Evolutionary conservation across 2,329 filamentous ascomycete genomes (phyloP), one percentile per base, ranked within the genome.

Genomic region (Colletotrichum nymphaeae): DNA sequence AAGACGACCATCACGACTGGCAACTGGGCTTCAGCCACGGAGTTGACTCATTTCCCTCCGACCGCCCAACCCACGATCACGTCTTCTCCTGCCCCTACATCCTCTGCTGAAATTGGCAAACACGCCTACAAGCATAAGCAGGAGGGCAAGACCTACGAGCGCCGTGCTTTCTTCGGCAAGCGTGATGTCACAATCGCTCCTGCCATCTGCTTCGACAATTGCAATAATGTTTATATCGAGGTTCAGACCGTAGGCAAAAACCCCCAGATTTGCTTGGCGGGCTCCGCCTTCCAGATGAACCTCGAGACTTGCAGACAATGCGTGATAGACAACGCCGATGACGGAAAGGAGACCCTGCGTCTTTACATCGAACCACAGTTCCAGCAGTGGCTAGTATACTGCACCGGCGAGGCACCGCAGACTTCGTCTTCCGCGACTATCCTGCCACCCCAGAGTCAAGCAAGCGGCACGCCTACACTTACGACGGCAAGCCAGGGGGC

Each of bases 1-100:
- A 77, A 80, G 11, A 85, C 81, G 0, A 89, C 87, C 1, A 81
- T 86, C 63, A 85, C 84, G 0, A 91, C 89, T 0, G 89, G 90
- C 2, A 86, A 90, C 77, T 91, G 88, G 86, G 83, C 77, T 2
- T 87, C 88, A 0, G 89, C 91, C 75, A 78, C 87, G 0, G 82
- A 81, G 14, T 69, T 90, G n/a, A 84, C 85, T 1, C 83, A 82
- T 30, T 87, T 74, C 37, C 82, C 84, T 0, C 77, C 79, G 0
- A 74, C 78, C 8, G 72, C 78, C 11, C 77, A 77, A 22, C 74
- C 78, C 7, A 76, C 78, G 60, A 64, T 70, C n/a, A 74, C 75
- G 0, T 72, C 78, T 0, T 70, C 75, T 3, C 67, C 64, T 11
- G 49, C 35, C 3, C 58, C 65, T 0, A 46, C 11, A 4, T 30